A percentile compares a stretch with the other conserved stretches of the same genome.
Evolutionary conservation across 345 rosid species (phyloP).

Genomic region (Hibiscus tridactylites): DNA sequence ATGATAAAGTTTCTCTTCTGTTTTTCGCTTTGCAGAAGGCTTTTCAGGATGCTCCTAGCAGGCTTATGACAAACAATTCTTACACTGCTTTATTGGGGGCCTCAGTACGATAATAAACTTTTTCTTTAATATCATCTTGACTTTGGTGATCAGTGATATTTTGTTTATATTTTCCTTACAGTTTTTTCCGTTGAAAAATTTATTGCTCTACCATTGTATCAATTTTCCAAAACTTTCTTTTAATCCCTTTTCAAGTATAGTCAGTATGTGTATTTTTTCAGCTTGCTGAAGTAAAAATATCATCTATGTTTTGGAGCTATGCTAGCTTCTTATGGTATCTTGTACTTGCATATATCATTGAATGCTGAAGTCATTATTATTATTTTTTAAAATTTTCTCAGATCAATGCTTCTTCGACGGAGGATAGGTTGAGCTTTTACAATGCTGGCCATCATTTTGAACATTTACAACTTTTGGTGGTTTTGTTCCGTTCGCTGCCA

Average conservation of each 20-base stretch:
- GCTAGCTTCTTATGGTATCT: not conserved
- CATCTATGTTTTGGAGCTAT: not conserved
- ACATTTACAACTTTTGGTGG: constrained; percentile 75
- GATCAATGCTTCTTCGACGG: constrained; percentile 93
- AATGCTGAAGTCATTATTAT: not conserved
- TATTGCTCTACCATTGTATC: not conserved
- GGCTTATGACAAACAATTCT: constrained; percentile 68
- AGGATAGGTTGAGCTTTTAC: constrained; percentile 77
- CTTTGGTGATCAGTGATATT: too few species aligned
- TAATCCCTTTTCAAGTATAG: not conserved
- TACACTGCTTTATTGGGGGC: constrained; percentile 88
- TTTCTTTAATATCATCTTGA: not conserved
- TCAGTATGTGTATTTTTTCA: not conserved
- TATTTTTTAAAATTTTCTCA: constrained; percentile 19
- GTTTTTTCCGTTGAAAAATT: not conserved
- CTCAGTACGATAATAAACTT: constrained; percentile 49
- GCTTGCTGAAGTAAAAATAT: not conserved
- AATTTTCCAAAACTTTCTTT: not conserved
- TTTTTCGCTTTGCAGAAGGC: constrained; percentile 87
- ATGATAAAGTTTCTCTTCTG: constrained; percentile 85
- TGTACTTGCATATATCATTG: not conserved
- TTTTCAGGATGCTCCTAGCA: constrained; percentile 86
- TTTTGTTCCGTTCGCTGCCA: constrained; percentile 82
- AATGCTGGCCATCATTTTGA: constrained; percentile 93
- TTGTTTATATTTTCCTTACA: not conserved